phyloP scores from a whole-genome alignment of 495 filamentous ascomycete species.

The Jackrogersella minutella region DNA sequence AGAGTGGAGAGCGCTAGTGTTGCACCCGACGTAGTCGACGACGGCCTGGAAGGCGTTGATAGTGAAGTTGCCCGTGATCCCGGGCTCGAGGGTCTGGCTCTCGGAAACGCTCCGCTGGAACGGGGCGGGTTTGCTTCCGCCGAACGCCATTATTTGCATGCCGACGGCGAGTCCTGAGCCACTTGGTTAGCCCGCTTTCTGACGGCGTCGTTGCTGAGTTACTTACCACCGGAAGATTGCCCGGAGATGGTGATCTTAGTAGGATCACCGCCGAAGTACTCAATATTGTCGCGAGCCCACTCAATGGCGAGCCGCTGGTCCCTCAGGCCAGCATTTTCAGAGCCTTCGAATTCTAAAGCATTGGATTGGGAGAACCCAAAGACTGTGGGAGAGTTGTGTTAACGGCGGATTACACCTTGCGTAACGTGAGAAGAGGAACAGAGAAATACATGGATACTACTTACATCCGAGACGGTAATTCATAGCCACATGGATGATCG shows the following conservation, averaged over 20 bases:
- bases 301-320: slow-evolving; percentile 65
- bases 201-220: not conserved
- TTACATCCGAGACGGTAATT: slow-evolving; percentile 55
- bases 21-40: slow-evolving; percentile 61
- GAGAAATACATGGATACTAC: not conserved
- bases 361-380: slow-evolving; percentile 42
- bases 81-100: slow-evolving; percentile 40
- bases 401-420: not conserved
- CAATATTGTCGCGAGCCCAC: slow-evolving; percentile 66
- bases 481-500: slow-evolving; percentile 54
- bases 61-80: slow-evolving; percentile 41
- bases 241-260: slow-evolving; percentile 62
- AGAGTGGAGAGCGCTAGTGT: slow-evolving; percentile 41
- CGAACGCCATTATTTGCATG: slow-evolving; percentile 52
- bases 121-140: slow-evolving; percentile 46
- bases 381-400: slow-evolving; percentile 20
- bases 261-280: slow-evolving; percentile 66
- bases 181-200: not conserved
- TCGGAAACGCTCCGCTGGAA: slow-evolving; percentile 48
- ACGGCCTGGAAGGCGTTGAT: slow-evolving; percentile 47
- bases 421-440: not conserved
- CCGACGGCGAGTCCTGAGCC: slow-evolving; percentile 46
- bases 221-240: slow-evolving; percentile 59
- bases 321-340: slow-evolving; percentile 61
- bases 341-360: slow-evolving; percentile 41